A percentile compares a stretch with the other conserved stretches of the same genome.
These are phyloP conservation scores for Melaleuca quinquenervia DNA, from an alignment of 345 rosid genomes.

Conservation along the genomic window DNA sequence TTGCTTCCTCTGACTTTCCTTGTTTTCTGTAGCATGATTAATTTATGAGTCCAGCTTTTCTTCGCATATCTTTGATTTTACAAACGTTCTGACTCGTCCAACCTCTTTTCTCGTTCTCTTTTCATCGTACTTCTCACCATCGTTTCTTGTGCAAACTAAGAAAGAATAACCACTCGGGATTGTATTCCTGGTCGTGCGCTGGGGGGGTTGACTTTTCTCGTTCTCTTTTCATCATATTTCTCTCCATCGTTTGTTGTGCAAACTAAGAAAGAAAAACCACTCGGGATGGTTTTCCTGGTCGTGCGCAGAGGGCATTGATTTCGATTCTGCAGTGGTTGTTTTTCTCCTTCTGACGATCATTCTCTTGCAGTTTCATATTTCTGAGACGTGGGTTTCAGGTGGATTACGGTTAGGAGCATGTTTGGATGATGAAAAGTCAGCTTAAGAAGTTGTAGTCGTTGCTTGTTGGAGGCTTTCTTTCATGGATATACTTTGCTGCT, in stretches of 20 bases:
- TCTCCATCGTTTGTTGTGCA: not conserved
- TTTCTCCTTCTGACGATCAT: not conserved
- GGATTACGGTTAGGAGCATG: not conserved
- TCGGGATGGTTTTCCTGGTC: not conserved
- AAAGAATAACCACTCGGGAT: not conserved
- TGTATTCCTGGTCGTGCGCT: not conserved
- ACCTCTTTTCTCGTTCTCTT: not conserved
- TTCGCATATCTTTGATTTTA: not conserved
- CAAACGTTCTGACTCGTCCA: not conserved
- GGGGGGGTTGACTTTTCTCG: not conserved
- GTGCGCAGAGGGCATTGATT: not conserved
- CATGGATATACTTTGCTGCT: slow-evolving; percentile 2
- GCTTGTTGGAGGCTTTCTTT: not conserved
- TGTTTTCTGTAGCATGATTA: not conserved
- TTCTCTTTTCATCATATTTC: not conserved
- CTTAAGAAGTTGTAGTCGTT: not conserved
- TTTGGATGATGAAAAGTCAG: not conserved
- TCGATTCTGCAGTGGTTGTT: not conserved
- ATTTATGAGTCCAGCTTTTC: not conserved
- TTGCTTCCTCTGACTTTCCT: not conserved
- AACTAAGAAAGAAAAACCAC: not conserved
- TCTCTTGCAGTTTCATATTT: not conserved
- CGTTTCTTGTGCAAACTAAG: not conserved
- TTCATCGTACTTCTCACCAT: not conserved
- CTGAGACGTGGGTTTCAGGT: not conserved